phyloP scores from a whole-genome alignment of 2,329 filamentous ascomycete genomes.

The Pyrenophora teres region DNA sequence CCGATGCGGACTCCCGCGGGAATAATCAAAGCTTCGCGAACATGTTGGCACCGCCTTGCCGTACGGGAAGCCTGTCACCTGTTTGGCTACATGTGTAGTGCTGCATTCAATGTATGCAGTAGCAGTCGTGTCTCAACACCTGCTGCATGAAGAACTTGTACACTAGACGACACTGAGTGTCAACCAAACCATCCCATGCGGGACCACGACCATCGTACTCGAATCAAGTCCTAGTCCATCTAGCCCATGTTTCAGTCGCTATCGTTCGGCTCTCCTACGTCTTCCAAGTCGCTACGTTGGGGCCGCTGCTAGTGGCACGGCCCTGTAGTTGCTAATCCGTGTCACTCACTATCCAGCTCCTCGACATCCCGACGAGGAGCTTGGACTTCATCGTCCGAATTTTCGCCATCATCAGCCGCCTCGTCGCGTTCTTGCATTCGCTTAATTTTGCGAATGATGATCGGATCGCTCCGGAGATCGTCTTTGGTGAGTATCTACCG shows the following conservation, averaged over 20 bases:
- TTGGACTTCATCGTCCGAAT: slow-evolving; percentile 32
- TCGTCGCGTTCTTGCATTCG: slow-evolving; percentile 40
- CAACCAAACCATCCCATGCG: too few relatives aligned
- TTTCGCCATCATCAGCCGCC: slow-evolving; percentile 28
- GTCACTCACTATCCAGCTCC: slow-evolving; percentile 4
- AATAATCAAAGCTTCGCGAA: neutral
- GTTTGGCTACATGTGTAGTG: neutral
- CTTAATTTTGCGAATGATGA: slow-evolving; percentile 46
- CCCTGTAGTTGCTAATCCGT: neutral
- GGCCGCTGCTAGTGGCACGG: slow-evolving; percentile 7
- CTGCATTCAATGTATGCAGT: slow-evolving; percentile 1
- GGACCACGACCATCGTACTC: too few relatives aligned
- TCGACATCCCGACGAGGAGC: slow-evolving; percentile 3
- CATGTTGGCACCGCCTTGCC: slow-evolving; percentile 1
- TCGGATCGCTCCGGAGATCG: slow-evolving; percentile 37
- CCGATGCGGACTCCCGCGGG: neutral
- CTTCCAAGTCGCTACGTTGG: slow-evolving; percentile 17
- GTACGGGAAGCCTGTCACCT: neutral
- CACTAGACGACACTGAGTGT: neutral
- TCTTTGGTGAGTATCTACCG: slow-evolving; percentile 36
- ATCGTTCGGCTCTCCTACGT: slow-evolving; percentile 25
- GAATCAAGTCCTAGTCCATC: neutral
- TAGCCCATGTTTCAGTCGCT: slow-evolving; percentile 10
- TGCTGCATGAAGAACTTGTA: neutral
- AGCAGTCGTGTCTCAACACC: neutral